These are phyloP conservation scores for Paraconiothyrium sp. DNA, from an alignment of 2,329 filamentous ascomycete species.

Conservation along the genomic window DNA sequence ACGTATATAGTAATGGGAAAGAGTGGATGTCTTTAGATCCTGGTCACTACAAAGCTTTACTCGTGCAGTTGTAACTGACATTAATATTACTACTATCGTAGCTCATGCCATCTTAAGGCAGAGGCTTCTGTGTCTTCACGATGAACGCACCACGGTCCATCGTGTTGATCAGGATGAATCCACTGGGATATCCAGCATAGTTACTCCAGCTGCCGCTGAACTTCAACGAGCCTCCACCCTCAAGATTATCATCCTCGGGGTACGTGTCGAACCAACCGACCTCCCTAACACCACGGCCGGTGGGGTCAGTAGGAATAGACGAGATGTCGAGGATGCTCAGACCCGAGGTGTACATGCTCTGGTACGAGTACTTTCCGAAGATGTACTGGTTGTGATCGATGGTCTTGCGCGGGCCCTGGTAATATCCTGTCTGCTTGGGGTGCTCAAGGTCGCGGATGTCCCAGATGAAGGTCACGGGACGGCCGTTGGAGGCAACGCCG, in stretches of 20 bases:
- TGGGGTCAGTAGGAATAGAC: slow-evolving; percentile 50
- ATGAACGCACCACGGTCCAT: slow-evolving; percentile 51
- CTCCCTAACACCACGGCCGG: slow-evolving; percentile 50
- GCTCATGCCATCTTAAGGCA: slow-evolving; percentile 12
- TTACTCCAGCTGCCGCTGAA: slow-evolving; percentile 56
- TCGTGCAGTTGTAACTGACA: not conserved
- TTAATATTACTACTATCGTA: not conserved
- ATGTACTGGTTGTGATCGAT: slow-evolving; percentile 60
- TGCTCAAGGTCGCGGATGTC: slow-evolving; percentile 45
- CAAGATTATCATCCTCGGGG: slow-evolving; percentile 51
- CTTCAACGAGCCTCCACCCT: slow-evolving; percentile 44
- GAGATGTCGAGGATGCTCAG: slow-evolving; percentile 52
- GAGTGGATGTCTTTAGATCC: too few relatives aligned
- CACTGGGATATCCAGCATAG: slow-evolving; percentile 49
- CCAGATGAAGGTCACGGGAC: slow-evolving; percentile 47
- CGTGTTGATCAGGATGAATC: slow-evolving; percentile 49
- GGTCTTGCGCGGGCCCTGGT: slow-evolving; percentile 46
- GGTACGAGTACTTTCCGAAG: slow-evolving; percentile 52
- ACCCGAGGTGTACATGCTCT: slow-evolving; percentile 54
- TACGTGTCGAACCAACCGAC: slow-evolving; percentile 55
- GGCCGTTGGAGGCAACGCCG: slow-evolving; percentile 42
- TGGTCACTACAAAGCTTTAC: too few relatives aligned
- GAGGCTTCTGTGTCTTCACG: slow-evolving; percentile 37
- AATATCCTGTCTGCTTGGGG: slow-evolving; percentile 54
- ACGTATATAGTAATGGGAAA: too few relatives aligned